Evolutionary conservation across 352 stramenopile genomes (phyloP), one percentile per base, ranked within the genome.

Genomic region (Pythium rishiriense): DNA sequence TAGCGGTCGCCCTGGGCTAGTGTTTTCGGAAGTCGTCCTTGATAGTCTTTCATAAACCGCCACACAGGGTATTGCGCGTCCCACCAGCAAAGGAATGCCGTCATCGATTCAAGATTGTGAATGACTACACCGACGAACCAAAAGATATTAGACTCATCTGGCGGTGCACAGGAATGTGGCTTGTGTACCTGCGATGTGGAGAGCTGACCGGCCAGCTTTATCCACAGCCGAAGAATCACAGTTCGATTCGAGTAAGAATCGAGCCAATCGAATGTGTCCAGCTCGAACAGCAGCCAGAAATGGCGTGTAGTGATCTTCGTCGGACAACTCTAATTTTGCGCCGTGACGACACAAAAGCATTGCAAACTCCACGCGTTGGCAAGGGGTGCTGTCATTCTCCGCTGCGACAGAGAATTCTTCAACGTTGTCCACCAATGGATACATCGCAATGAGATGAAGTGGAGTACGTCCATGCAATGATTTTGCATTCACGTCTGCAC

Each of bases 391-490:
- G n/a, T 43, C 10, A 21, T 10, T 1, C 31, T 8, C n/a, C 15
- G 19, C 29, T 28, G 28, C 21, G 7, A 21, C 37, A 6, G 35
- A 59, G 12, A 59, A 49, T 11, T 37, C 5, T 1, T 48, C 29
- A 2, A 3, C n/a, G 26, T 14, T 0, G 10, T 54, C 39, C 5
- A 6, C 41, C 1, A 35, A 31, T 4, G 39, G 41, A 21, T 51
- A 29, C 62, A 65, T 69, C 51, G 62, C 74, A 15, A 68, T 54
- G 19, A 88, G 42, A 58, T 91, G 83, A 45, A 91, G 59, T 3
- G 83, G 66, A 1, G 79, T 79, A 57, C 79, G 68, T 19, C 83
- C 77, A 73, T 88, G 85, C 0, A 81, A 22, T 12, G 80, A 85
- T 19, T 42, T 61, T 1, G 64, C 60, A 53, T 90, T 77, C 9